Evolutionary conservation across 345 rosid species (phyloP), one percentile per base, ranked within the genome.

Genomic region (Punica granatum): DNA sequence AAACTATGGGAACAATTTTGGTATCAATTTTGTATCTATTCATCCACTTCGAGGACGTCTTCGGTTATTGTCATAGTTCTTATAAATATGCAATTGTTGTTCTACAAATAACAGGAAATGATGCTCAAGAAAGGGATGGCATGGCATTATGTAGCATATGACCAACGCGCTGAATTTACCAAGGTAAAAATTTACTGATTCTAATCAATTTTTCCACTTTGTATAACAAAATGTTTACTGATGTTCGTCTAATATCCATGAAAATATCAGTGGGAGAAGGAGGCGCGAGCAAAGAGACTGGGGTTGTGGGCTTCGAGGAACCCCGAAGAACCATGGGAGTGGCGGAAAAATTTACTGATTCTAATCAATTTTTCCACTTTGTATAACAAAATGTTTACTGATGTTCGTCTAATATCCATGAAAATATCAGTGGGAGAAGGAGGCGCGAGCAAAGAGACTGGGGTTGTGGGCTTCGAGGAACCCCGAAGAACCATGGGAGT

Each of bases 301-400:
- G 97, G 92, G 7, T 73, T 90, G 70, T 93, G 98, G 98, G 92
- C 90, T 49, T 77, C 83, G 25, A 32, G 88, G 5, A 86, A 89
- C 69, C 98, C 91, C 1, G 84, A 87, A 69, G 73, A 85, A 73
- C 97, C 97, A 64, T 93, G 98, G 96, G 90, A 90, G 26, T 88
- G 96, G 88, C 83, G 97, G 62, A 87, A 79, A 71, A 71, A 84
- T 61, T 49, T 18, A 23, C 21, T 13, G 39, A 39, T 59, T 25
- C 19, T 23, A 16, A 23, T 23, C 32, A 39, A n/a, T 37, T 48
- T 48, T 63, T 63, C 37, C 7, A 34, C 25, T 6, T 3, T 3
- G 2, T 18, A 37, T 39, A 15, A 1, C 34, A 15, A 23, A 23
- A 23, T 5, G 2, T 37, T 34, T 36, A 21, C 19, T 39, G 46